Evolutionary conservation across 2,329 filamentous ascomycete genomes (phyloP).

Genomic region (Helotiales sp.): DNA sequence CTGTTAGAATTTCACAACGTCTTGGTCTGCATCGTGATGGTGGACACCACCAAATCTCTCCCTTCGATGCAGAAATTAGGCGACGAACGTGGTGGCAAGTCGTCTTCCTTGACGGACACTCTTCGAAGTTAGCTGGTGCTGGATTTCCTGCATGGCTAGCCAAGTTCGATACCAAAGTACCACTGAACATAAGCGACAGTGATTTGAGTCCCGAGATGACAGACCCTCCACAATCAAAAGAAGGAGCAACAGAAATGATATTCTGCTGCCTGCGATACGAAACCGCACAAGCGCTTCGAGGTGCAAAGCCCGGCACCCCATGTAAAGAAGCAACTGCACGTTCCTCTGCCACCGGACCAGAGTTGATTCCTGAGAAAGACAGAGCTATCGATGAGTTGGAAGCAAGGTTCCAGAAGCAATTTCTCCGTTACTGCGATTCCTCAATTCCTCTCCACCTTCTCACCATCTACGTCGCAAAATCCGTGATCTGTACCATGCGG

Average conservation of each 20-base stretch:
- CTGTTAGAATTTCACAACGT: slow-evolving; percentile 53
- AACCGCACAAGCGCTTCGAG: slow-evolving; percentile 39
- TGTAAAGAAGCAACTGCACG: neutral
- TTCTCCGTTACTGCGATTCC: slow-evolving; percentile 49
- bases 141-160: slow-evolving; percentile 47
- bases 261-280: slow-evolving; percentile 47
- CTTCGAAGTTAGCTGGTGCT: slow-evolving; percentile 60
- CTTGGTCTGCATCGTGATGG: slow-evolving; percentile 55
- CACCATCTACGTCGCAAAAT: slow-evolving; percentile 37
- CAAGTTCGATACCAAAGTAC: slow-evolving; percentile 54
- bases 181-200: slow-evolving; percentile 60
- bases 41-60: slow-evolving; percentile 43
- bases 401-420: slow-evolving; percentile 47
- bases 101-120: slow-evolving; percentile 62
- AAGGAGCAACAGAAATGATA: slow-evolving; percentile 54
- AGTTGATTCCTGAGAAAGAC: slow-evolving; percentile 34
- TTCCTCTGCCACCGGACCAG: slow-evolving; percentile 4
- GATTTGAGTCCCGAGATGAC: slow-evolving; percentile 53
- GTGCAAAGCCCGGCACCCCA: slow-evolving; percentile 13
- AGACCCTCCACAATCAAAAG: slow-evolving; percentile 48
- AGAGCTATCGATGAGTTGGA: slow-evolving; percentile 41
- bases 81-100: slow-evolving; percentile 68
- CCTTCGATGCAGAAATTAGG: slow-evolving; percentile 65
- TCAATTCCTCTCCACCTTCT: slow-evolving; percentile 47
- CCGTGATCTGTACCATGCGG: slow-evolving; percentile 41